phyloP scores from a whole-genome alignment of 768 basidiomycete genomes.

The Xerocomellus chrysenteron region DNA sequence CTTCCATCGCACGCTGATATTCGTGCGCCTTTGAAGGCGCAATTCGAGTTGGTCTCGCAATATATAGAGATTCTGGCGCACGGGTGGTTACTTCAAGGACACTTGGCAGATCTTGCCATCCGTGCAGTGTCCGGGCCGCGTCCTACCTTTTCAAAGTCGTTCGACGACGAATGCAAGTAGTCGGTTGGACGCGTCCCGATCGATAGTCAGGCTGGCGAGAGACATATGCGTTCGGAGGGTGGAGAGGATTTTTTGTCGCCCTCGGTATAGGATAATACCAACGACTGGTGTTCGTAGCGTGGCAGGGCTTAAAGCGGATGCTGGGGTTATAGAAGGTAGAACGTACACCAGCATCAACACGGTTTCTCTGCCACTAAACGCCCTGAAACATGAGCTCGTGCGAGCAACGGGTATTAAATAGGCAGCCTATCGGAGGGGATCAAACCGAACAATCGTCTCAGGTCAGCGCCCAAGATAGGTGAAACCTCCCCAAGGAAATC shows the following conservation, averaged over 20 bases:
- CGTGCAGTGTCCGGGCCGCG: conserved; percentile 86
- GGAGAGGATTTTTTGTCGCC: conserved; percentile 89
- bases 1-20: conserved; percentile 20
- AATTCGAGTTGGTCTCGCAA: conserved; percentile 69
- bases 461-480: background rate
- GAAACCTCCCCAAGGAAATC: background rate
- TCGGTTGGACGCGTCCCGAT: conserved; percentile 75
- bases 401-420: background rate
- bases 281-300: conserved; percentile 93
- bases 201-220: conserved; percentile 78
- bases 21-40: conserved; percentile 50
- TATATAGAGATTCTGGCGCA: conserved; percentile 65
- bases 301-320: conserved; percentile 53
- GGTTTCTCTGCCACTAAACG: background rate
- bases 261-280: conserved; percentile 89
- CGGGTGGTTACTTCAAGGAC: conserved; percentile 92
- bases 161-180: conserved; percentile 92
- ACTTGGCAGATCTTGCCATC: conserved; percentile 75
- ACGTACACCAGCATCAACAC: background rate
- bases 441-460: background rate
- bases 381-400: background rate
- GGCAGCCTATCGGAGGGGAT: background rate
- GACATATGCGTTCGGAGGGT: conserved; percentile 72
- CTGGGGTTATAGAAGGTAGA: conserved; percentile 28
- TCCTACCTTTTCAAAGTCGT: conserved; percentile 96